These are phyloP conservation scores for Nannochloropsis gaditana DNA, from an alignment of 108 stramenopile species.

Conservation along the genomic window DNA sequence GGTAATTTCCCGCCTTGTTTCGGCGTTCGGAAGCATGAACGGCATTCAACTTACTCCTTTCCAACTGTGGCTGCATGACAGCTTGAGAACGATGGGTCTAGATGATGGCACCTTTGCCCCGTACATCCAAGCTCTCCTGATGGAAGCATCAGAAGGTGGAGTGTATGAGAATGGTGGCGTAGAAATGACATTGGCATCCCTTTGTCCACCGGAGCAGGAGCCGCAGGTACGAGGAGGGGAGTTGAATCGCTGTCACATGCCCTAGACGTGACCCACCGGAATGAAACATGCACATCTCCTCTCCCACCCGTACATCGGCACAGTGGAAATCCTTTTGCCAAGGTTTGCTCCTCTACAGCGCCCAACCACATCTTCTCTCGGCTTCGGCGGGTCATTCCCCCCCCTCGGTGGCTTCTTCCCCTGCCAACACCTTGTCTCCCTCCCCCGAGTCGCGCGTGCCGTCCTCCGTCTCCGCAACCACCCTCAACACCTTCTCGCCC, in stretches of 20 bases:
- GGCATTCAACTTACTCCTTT: background rate
- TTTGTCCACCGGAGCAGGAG: background rate
- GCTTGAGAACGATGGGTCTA: background rate
- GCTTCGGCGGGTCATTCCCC: background rate
- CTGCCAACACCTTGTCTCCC: background rate
- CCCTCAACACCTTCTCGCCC: background rate
- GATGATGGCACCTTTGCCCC: conserved; percentile 16
- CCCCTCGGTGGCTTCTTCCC: background rate
- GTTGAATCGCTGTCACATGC: background rate
- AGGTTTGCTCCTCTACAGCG: background rate
- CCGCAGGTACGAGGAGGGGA: background rate
- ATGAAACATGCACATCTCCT: background rate
- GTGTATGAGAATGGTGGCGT: background rate
- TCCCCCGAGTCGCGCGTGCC: background rate
- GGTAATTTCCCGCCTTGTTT: too few species aligned
- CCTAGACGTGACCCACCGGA: background rate
- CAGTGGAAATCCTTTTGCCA: conserved; percentile 8
- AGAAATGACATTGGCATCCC: background rate
- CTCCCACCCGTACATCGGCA: background rate
- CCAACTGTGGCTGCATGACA: background rate
- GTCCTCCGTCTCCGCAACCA: background rate
- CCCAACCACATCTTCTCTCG: background rate
- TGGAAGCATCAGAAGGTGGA: background rate
- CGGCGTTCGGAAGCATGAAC: too few species aligned
- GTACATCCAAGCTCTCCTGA: background rate